A percentile compares a stretch with the other conserved stretches of the same genome.
Evolutionary conservation across 2,329 filamentous ascomycete genomes (phyloP).

Genomic region (Aurifilum marmelostoma): DNA sequence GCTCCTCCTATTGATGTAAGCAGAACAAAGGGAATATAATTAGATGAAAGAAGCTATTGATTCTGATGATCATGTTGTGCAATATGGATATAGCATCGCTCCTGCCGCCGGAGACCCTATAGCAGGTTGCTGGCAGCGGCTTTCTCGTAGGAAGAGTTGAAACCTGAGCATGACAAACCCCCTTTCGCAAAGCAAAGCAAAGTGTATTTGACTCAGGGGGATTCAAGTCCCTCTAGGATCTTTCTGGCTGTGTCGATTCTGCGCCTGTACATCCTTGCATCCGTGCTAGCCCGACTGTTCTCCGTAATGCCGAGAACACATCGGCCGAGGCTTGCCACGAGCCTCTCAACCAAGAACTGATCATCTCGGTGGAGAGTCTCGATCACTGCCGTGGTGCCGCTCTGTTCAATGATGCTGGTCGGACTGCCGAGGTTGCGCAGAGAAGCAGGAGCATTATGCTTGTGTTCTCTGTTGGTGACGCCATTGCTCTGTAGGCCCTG

Average conservation of each 20-base stretch:
- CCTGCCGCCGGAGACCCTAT: too few species aligned
- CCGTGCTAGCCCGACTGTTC: slow-evolving; percentile 55
- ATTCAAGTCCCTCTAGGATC: slow-evolving; percentile 70
- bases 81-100: background rate
- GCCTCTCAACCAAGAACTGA: slow-evolving; percentile 61
- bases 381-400: slow-evolving; percentile 43
- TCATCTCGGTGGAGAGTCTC: slow-evolving; percentile 58
- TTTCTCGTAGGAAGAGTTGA: background rate
- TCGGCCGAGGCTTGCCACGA: slow-evolving; percentile 62
- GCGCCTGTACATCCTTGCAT: slow-evolving; percentile 67
- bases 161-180: background rate
- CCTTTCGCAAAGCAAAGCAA: too few species aligned
- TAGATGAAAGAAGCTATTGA: background rate
- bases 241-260: slow-evolving; percentile 75
- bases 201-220: slow-evolving; percentile 5
- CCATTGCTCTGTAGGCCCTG: slow-evolving; percentile 43
- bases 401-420: slow-evolving; percentile 28
- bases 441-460: slow-evolving; percentile 28
- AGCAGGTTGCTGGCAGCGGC: background rate
- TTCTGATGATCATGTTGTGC: background rate
- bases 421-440: slow-evolving; percentile 27
- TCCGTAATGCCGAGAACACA: slow-evolving; percentile 64
- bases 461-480: slow-evolving; percentile 24
- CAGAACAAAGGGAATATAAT: background rate
- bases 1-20: background rate